Base-by-base conservation (phyloP, 192 early-diverging fungal species). In the Geosiphon pyriformis region DNA sequence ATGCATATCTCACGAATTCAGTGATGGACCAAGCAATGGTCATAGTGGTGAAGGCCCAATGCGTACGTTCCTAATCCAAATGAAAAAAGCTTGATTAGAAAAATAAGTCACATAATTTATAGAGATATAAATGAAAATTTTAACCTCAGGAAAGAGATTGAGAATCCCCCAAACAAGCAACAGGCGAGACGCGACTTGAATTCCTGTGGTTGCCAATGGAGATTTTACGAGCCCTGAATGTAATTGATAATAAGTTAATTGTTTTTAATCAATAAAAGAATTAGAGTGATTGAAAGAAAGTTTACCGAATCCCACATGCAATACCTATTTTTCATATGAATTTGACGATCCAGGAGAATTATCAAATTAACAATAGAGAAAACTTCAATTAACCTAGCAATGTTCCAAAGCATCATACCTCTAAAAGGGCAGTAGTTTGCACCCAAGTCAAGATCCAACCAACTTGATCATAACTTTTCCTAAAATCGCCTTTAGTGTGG, bases 1-100 rank as follows among this genome's bases (percentile, higher is more conserved):
- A 95, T n/a, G 86, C 76, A 75, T 98, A 96, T 57, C 96, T 89
- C 35, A 95, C 79, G 66, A 85, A 84, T 74, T 98, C 96, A 49
- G 94, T 94, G 64, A 98, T 77, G 29, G 78, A 81, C 96, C 96
- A 98, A 18, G 96, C 92, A 61, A 90, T 71, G 20, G 88, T 80
- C 94, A 96, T 96, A 33, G 87, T 83, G 27, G 86, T 82, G 59
- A 90, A 89, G 12, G 83, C 80, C 73, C 80, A 84, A 52, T 86
- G 83, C 2, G 80, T 70, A 32, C 80, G 83, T 55, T 92, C 82
- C 77, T 88, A 52, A 12, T 30, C n/a, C 35, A 15, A 51, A 26
- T 23, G 25, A 46, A 12, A 53, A 33, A 37, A 67, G 49, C 23
- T 31, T 23, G 10, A 51, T 42, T 42, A 42, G 37, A 15, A 42